These are phyloP conservation scores for Lactifluus subvellereus DNA, from an alignment of 768 basidiomycete genomes.

Conservation along the genomic window DNA sequence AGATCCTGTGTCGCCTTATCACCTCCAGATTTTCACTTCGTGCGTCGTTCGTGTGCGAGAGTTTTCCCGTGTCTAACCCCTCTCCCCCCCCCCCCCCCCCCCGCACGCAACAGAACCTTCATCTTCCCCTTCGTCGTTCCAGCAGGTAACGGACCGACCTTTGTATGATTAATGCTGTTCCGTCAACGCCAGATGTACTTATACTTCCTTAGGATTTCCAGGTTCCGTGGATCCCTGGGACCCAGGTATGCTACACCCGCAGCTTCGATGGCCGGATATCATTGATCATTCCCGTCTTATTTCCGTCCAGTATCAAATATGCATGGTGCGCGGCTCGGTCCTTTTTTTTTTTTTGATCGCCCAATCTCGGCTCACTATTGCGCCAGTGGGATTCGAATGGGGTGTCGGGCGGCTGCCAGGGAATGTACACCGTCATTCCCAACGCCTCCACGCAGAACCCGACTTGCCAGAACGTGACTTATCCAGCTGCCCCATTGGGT, in stretches of 20 bases:
- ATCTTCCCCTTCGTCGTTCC: slow-evolving; percentile 47
- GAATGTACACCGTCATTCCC: slow-evolving; percentile 50
- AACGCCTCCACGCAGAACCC: slow-evolving; percentile 32
- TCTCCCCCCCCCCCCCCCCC: too few species aligned
- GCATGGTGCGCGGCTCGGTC: slow-evolving; percentile 44
- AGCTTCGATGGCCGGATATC: not conserved
- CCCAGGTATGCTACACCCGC: slow-evolving; percentile 36
- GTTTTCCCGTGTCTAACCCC: not conserved
- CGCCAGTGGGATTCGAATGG: slow-evolving; percentile 51
- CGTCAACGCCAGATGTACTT: slow-evolving; percentile 1
- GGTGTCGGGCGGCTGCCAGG: slow-evolving; percentile 57
- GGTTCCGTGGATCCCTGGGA: slow-evolving; percentile 55
- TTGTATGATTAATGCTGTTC: slow-evolving; percentile 36
- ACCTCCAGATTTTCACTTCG: slow-evolving; percentile 58
- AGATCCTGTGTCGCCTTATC: slow-evolving; percentile 51
- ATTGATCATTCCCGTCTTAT: not conserved
- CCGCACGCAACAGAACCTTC: slow-evolving; percentile 34
- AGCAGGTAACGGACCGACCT: slow-evolving; percentile 42
- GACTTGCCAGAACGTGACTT: slow-evolving; percentile 48
- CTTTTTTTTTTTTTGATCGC: not conserved
- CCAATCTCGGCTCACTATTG: not conserved
- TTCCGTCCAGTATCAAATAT: slow-evolving; percentile 51
- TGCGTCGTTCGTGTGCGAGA: slow-evolving; percentile 30
- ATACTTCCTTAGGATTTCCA: slow-evolving; percentile 43
- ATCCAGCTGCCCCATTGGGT: slow-evolving; percentile 38